Base-by-base conservation (phyloP, 139 green algal species). In the Astrephomene gubernaculifera region DNA sequence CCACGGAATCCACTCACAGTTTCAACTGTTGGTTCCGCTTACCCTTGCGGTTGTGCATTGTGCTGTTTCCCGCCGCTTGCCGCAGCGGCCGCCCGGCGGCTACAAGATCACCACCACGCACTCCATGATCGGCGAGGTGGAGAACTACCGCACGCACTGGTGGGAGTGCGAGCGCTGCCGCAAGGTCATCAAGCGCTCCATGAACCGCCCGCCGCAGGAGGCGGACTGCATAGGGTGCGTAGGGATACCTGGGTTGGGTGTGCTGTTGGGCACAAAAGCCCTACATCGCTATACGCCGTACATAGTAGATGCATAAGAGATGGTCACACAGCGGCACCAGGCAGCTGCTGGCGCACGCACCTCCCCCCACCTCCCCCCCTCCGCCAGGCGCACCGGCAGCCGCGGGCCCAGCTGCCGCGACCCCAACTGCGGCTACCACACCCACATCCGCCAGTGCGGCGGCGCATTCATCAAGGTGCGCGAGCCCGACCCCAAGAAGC, bases 91-190 rank as follows among this genome's bases (percentile, higher is more conserved):
- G 0, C 25, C 69, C 22, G 84, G 54, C 10, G 95, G 95, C 41
- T 98, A 97, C 85, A 74, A 89, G 43, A 90, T 97, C 60, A 94
- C 89, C 41, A 86, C 94, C 29, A 92, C 91, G 21, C 79, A 86
- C 49, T 43, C 24, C 25, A 76, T 86, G 79, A 70, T 87, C 19
- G 92, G 81, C 33, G 92, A 96, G 78, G 85, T 89, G 19, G 39
- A 91, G 4, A 68, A 93, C 63, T 95, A 95, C 82, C 82, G 87
- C 5, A 67, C 82, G 63, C 94, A 96, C 53, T 92, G 87, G 87
- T 93, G 89, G 90, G 64, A 89, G 53, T 95, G 92, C 69, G 44
- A 88, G 41, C 88, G 69, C 27, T 95, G 91, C 76, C 78, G 73
- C 33, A 79, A 90, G 69, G 24, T 89, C 39, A 86, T 96, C 33